Conservation (phyloP, 139 green algal genomes). For the Auxenochlorella protothecoides region DNA sequence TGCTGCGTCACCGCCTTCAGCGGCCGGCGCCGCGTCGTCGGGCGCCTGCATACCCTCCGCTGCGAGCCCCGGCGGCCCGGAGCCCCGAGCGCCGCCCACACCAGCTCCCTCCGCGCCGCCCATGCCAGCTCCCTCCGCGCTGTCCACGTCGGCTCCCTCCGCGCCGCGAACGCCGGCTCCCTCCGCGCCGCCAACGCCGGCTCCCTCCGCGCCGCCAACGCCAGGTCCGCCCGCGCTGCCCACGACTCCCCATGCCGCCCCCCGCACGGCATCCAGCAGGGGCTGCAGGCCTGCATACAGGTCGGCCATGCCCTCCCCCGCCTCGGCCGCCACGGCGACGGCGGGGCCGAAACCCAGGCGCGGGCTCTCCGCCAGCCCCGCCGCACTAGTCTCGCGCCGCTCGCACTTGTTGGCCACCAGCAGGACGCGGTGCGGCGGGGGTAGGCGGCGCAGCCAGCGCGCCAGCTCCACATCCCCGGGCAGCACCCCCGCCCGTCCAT, state of each 20-base stretch:
- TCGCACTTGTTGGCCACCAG: slow-evolving; percentile 85
- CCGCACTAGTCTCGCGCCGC: slow-evolving; percentile 4
- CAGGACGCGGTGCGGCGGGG: slow-evolving; percentile 32
- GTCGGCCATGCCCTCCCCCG: slow-evolving; percentile 78
- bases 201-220: neutral
- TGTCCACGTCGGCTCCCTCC: neutral
- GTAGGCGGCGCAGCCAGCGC: slow-evolving; percentile 49
- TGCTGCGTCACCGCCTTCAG: too few species aligned
- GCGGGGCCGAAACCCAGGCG: slow-evolving; percentile 69
- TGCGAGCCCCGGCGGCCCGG: too few species aligned
- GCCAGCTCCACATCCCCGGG: slow-evolving; percentile 56
- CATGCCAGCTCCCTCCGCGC: neutral
- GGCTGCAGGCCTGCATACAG: slow-evolving; percentile 65
- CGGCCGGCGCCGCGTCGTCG: too few species aligned
- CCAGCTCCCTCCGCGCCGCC: neutral
- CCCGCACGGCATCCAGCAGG: slow-evolving; percentile 31
- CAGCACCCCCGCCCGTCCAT: slow-evolving; percentile 42
- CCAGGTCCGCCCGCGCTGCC: neutral
- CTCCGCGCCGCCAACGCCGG: neutral
- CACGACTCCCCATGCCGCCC: slow-evolving; percentile 7
- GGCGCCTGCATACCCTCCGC: too few species aligned
- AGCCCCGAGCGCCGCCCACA: neutral
- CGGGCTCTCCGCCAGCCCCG: slow-evolving; percentile 17
- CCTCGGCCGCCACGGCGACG: slow-evolving; percentile 74
- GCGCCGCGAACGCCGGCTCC: too few species aligned